Base-by-base conservation (phyloP, 2,329 filamentous ascomycete species). In the Colletotrichum theobromicola region DNA sequence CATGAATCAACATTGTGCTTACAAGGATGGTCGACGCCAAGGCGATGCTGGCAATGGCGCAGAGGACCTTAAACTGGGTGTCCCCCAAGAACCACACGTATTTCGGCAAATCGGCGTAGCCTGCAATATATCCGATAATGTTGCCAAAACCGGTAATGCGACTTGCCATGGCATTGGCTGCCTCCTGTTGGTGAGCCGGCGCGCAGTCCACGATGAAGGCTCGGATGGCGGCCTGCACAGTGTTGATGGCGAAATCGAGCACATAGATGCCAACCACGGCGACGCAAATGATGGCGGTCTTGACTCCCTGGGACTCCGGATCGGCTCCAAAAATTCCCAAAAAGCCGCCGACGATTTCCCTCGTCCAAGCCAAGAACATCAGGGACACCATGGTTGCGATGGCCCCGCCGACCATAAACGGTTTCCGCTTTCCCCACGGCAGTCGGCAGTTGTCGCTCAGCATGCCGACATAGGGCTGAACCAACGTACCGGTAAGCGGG, bases 171-270 rank as follows among this genome's bases (percentile, higher is more conserved):
- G 96, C 93, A 84, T 98, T 98, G 69, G 96, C 96, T 46, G 93
- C 89, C 84, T 98, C 96, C 85, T 98, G 96, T 82, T 98, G 96
- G 80, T 98, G 96, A 2, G 94, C 91, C 0, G 97, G 97, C 1
- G 95, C 94, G 80, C 95, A 96, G 81, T 98, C 96, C 28, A 98
- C 94, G 69, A 98, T 98, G 82, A 97, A 98, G 28, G 96, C 95
- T 77, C 96, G 91, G 80, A 98, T 94, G 6, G 93, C 94, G 63
- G 97, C 96, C 89, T 98, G 96, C 37, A 98, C 95, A 90, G 96
- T 97, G 84, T 98, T 98, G 86, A 98, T 97, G 79, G 96, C 92
- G 83, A 98, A 97, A 83, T 98, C 96, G 65, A 98, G 89, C 64
- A 97, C 88, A 84, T 98, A 98, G 79, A 98, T 94, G 85, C 95